These are phyloP conservation scores for Holtermannia corniformis DNA, from an alignment of 768 basidiomycete genomes.

Conservation along the genomic window DNA sequence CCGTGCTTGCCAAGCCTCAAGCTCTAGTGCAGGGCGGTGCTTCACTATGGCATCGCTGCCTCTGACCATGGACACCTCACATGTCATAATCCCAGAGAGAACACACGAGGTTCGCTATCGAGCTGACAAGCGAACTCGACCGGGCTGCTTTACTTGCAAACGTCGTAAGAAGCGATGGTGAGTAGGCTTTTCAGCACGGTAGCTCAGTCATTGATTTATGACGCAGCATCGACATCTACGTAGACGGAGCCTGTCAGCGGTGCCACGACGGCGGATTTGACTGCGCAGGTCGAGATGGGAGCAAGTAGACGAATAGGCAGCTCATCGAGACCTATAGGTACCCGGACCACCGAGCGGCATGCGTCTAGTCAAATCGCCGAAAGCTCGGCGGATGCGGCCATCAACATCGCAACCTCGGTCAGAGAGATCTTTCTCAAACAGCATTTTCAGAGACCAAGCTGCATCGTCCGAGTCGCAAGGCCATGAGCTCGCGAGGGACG, in stretches of 20 bases:
- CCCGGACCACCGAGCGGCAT: not conserved
- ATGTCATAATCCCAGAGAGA: too few relatives aligned
- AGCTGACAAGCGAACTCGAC: not conserved
- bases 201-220: not conserved
- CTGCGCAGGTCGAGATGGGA: not conserved
- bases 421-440: too few relatives aligned
- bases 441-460: too few relatives aligned
- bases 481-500: too few relatives aligned
- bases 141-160: not conserved
- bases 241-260: not conserved
- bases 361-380: not conserved
- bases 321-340: not conserved
- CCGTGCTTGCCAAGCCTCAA: too few relatives aligned
- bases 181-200: not conserved
- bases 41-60: too few relatives aligned
- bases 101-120: too few relatives aligned
- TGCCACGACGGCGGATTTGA: not conserved
- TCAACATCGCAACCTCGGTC: too few relatives aligned
- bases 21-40: too few relatives aligned
- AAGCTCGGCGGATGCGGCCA: too few relatives aligned
- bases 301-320: not conserved
- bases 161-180: not conserved
- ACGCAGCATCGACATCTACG: not conserved
- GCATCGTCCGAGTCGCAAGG: too few relatives aligned
- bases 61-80: too few relatives aligned